A percentile compares a stretch with the other conserved stretches of the same genome.
Evolutionary conservation across 495 filamentous ascomycete species (phyloP).

Genomic region (Cladorrhinum samala): DNA sequence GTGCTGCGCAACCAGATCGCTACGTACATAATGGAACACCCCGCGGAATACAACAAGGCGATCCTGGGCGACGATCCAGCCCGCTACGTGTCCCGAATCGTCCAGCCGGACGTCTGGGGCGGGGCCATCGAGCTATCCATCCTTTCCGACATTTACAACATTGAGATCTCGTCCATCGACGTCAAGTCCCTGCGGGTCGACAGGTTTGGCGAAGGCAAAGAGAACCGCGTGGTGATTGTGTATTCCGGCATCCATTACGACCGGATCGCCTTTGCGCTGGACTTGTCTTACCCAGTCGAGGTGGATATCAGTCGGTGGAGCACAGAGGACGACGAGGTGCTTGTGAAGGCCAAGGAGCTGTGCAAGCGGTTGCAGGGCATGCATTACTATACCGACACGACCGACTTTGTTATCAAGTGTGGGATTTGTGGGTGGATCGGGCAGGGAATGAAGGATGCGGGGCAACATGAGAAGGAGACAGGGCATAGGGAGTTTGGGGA

Average conservation of each 20-base stretch:
- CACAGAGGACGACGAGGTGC: constrained; percentile 55
- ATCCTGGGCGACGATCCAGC: constrained; percentile 70
- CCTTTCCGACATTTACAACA: constrained; percentile 73
- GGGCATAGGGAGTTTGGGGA: constrained; percentile 28
- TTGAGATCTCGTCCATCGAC: constrained; percentile 84
- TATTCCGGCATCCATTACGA: constrained; percentile 98
- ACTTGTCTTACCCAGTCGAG: constrained; percentile 56
- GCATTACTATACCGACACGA: constrained; percentile 89
- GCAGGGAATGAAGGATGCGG: constrained; percentile 54
- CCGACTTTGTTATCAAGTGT: constrained; percentile 75
- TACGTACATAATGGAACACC: constrained; percentile 67
- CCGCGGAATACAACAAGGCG: constrained; percentile 62
- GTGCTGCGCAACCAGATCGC: constrained; percentile 78
- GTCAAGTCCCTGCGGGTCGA: constrained; percentile 50
- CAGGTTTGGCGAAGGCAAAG: constrained; percentile 71
- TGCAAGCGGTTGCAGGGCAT: constrained; percentile 59
- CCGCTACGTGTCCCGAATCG: constrained; percentile 81
- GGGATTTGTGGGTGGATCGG: constrained; percentile 65
- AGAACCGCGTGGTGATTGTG: constrained; percentile 70
- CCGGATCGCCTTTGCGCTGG: constrained; percentile 69
- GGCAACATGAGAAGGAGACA: constrained; percentile 29
- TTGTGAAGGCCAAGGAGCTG: constrained; percentile 63
- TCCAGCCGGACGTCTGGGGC: constrained; percentile 77
- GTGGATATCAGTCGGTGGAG: constrained; percentile 77
- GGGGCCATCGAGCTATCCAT: constrained; percentile 87